These are phyloP conservation scores for Aphanocladium album DNA, from an alignment of 2,329 filamentous ascomycete genomes.

Conservation along the genomic window DNA sequence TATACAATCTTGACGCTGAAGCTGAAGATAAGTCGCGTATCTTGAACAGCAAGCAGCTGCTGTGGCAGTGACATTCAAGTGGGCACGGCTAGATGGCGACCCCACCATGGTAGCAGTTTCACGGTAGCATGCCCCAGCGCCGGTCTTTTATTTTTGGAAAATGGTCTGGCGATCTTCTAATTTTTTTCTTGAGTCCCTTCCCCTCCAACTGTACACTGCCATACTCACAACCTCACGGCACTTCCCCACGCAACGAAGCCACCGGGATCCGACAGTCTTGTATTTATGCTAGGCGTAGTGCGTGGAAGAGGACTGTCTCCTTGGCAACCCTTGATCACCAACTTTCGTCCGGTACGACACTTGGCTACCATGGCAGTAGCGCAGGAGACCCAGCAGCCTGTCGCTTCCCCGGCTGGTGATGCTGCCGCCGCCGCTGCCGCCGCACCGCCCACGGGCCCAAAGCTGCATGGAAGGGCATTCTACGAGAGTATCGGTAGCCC, in stretches of 20 bases:
- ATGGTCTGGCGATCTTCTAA: background rate
- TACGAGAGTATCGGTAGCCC: constrained; percentile 93
- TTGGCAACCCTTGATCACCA: background rate
- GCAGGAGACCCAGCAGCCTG: background rate
- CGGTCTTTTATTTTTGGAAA: constrained; percentile 1
- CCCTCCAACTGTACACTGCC: background rate
- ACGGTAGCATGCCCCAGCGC: background rate
- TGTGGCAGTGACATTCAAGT: background rate
- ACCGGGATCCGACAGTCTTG: background rate
- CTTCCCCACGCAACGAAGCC: too few relatives aligned
- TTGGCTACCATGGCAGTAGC: constrained; percentile 28
- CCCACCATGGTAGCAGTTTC: background rate
- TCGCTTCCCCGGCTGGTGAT: background rate
- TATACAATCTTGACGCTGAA: background rate
- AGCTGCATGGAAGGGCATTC: constrained; percentile 80
- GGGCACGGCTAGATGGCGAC: background rate
- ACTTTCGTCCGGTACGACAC: background rate
- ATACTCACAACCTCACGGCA: background rate
- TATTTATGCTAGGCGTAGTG: background rate
- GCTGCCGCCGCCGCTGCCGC: constrained; percentile 13
- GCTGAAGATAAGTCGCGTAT: background rate
- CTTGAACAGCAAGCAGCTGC: background rate
- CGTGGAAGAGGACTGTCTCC: background rate
- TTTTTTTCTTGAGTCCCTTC: background rate
- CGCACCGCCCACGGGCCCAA: constrained; percentile 37